phyloP scores from a whole-genome alignment of 495 filamentous ascomycete genomes.

The Polyplosphaeria fusca region DNA sequence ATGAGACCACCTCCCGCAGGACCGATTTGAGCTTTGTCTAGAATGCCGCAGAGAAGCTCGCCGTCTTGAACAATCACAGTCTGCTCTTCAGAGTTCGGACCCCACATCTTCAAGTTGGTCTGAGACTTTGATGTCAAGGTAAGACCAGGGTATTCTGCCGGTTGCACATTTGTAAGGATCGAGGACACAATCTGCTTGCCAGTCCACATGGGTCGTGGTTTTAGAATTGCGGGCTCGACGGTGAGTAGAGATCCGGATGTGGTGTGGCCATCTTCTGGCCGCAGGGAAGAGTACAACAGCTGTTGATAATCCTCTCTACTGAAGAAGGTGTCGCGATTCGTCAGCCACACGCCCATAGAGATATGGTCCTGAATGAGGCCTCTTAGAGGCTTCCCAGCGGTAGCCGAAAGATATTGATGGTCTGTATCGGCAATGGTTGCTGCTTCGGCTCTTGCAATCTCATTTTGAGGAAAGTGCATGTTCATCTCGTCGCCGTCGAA shows the following conservation, averaged over 20 bases:
- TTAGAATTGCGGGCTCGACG: constrained; percentile 74
- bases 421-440: constrained; percentile 91
- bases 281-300: constrained; percentile 80
- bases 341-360: constrained; percentile 86
- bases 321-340: constrained; percentile 90
- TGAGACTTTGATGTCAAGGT: constrained; percentile 75
- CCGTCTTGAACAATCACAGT: constrained; percentile 83
- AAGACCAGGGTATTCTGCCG: constrained; percentile 68
- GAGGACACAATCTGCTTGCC: constrained; percentile 96
- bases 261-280: constrained; percentile 86
- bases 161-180: constrained; percentile 86
- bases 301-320: constrained; percentile 86
- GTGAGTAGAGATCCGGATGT: constrained; percentile 67
- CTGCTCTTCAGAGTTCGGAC: constrained; percentile 61
- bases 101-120: constrained; percentile 64
- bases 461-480: constrained; percentile 99
- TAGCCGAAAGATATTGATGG: constrained; percentile 92
- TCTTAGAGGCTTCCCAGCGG: constrained; percentile 88
- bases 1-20: constrained; percentile 82
- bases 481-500: constrained; percentile 99
- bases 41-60: constrained; percentile 81
- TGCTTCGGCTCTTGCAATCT: constrained; percentile 87
- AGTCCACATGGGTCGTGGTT: constrained; percentile 85
- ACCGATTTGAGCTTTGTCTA: constrained; percentile 95
- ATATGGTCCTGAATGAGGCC: constrained; percentile 99